Percentiles rank a stretch among this genome's conserved stretches.
phyloP scores from a whole-genome alignment of 129 eudicot species.

The Arctium minus region DNA sequence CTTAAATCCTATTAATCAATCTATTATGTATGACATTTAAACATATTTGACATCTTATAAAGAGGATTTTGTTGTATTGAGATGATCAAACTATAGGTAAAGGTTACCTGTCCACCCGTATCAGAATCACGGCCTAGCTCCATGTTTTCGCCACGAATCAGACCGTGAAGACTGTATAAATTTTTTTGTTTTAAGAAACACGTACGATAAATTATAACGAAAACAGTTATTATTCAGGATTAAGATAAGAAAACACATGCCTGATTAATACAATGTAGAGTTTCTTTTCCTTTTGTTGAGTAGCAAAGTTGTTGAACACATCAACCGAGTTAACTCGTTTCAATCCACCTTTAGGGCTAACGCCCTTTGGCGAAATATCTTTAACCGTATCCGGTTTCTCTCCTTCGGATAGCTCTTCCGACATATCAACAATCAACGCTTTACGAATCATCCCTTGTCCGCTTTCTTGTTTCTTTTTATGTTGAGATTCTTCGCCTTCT shows the following conservation, averaged over 20 bases:
- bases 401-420: slow-evolving; percentile 82
- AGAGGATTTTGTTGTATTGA: neutral
- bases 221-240: neutral
- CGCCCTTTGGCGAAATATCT: slow-evolving; percentile 52
- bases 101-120: slow-evolving; percentile 84
- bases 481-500: slow-evolving; percentile 59
- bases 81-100: neutral
- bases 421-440: slow-evolving; percentile 70
- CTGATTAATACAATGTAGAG: slow-evolving; percentile 75
- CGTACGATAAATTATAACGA: neutral
- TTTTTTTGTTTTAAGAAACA: neutral
- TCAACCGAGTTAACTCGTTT: slow-evolving; percentile 63
- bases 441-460: slow-evolving; percentile 55
- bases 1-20: neutral
- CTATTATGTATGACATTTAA: neutral
- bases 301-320: slow-evolving; percentile 60
- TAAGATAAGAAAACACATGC: slow-evolving; percentile 18
- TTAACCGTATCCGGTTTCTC: slow-evolving; percentile 55
- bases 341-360: slow-evolving; percentile 55
- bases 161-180: slow-evolving; percentile 73
- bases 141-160: slow-evolving; percentile 86
- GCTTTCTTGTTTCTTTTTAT: slow-evolving; percentile 31
- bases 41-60: neutral
- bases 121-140: slow-evolving; percentile 95
- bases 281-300: slow-evolving; percentile 59